These are phyloP conservation scores for Gnomoniopsis sp. DNA, from an alignment of 2,329 filamentous ascomycete genomes.

Conservation along the genomic window DNA sequence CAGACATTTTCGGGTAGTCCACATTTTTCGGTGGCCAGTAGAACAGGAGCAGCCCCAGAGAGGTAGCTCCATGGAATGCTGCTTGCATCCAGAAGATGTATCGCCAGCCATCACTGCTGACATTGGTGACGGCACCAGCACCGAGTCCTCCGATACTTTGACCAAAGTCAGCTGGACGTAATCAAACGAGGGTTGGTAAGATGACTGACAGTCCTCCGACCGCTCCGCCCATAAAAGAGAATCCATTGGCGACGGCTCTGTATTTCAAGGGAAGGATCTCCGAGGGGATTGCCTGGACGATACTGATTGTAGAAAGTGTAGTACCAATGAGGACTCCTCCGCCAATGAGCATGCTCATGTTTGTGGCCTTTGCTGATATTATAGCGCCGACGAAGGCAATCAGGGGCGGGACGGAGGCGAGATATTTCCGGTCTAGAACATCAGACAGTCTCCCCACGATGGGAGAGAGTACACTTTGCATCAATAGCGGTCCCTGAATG, in stretches of 20 bases:
- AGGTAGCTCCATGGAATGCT: conserved; percentile 46
- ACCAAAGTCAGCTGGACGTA: neutral
- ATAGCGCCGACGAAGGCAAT: conserved; percentile 52
- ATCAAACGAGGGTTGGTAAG: neutral
- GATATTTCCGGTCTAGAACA: conserved; percentile 51
- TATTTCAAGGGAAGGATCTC: conserved; percentile 56
- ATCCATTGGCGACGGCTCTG: conserved; percentile 52
- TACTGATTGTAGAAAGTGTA: conserved; percentile 51
- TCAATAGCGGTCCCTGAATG: conserved; percentile 50
- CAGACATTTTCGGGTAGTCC: conserved; percentile 35
- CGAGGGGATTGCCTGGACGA: conserved; percentile 53
- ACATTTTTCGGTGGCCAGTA: conserved; percentile 41
- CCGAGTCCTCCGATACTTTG: conserved; percentile 45
- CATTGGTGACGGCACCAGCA: conserved; percentile 50
- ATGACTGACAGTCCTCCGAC: conserved; percentile 47
- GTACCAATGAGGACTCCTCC: conserved; percentile 55
- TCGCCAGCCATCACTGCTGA: conserved; percentile 45
- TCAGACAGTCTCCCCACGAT: conserved; percentile 55
- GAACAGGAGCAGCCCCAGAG: conserved; percentile 43
- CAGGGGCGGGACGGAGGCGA: conserved; percentile 48
- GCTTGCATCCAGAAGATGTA: conserved; percentile 60
- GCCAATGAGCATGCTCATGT: conserved; percentile 53
- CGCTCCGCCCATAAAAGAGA: conserved; percentile 47
- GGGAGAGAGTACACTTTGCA: conserved; percentile 55
- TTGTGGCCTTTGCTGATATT: conserved; percentile 51